Conservation (phyloP, 106 monocot genomes). For the Gastrodia elata region DNA sequence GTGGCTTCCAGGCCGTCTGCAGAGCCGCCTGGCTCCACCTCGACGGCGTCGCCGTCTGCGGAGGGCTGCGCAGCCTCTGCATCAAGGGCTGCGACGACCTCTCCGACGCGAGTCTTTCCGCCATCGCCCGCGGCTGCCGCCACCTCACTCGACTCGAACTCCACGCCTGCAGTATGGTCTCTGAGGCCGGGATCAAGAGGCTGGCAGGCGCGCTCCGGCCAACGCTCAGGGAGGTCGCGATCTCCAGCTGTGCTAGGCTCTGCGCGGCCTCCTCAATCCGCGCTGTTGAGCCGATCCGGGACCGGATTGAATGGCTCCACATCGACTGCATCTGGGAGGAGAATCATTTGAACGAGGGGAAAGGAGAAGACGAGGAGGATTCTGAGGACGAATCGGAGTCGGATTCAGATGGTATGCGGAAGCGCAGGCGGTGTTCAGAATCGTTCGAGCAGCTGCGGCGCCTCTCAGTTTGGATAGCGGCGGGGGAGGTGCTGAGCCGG, state of each 20-base stretch:
- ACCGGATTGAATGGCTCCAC: conserved; percentile 57
- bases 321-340: conserved; percentile 58
- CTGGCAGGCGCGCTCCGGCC: conserved; percentile 35
- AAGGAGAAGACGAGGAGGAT: not conserved
- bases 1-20: conserved; percentile 60
- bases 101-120: conserved; percentile 47
- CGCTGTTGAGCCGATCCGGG: conserved; percentile 58
- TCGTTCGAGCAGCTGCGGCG: conserved; percentile 43
- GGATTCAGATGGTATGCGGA: conserved; percentile 5
- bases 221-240: conserved; percentile 57
- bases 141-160: conserved; percentile 52
- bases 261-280: conserved; percentile 25
- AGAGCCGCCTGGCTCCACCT: conserved; percentile 62
- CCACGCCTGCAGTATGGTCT: conserved; percentile 45
- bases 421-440: conserved; percentile 35
- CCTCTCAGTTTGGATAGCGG: conserved; percentile 77
- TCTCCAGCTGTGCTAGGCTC: conserved; percentile 51
- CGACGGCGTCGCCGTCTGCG: conserved; percentile 77
- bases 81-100: conserved; percentile 65
- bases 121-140: conserved; percentile 68
- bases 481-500: conserved; percentile 57
- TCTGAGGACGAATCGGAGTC: conserved; percentile 1
- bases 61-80: conserved; percentile 43
- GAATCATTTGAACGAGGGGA: not conserved
- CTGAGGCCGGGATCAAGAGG: conserved; percentile 44